These are phyloP conservation scores for Tolypocladium guangdongense DNA, from an alignment of 2,329 filamentous ascomycete species.

Conservation along the genomic window DNA sequence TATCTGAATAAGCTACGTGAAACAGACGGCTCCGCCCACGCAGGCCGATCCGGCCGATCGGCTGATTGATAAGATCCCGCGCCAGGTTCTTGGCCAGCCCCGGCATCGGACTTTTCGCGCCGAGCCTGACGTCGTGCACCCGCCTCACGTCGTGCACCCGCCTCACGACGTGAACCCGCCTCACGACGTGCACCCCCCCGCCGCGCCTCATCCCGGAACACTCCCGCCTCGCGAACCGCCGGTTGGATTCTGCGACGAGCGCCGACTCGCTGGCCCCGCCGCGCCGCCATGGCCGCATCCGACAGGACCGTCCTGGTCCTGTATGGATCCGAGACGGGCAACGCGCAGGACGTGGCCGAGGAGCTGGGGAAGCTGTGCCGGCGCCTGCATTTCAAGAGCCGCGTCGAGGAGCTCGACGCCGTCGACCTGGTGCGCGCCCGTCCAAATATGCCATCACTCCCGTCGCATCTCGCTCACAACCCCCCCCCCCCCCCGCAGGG, in stretches of 20 bases:
- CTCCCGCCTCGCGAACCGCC: not conserved
- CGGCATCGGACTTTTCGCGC: conserved; percentile 5
- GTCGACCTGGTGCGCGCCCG: conserved; percentile 56
- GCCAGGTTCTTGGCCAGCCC: not conserved
- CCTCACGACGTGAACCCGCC: too few relatives aligned
- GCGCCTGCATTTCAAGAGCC: conserved; percentile 66
- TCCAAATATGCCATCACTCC: not conserved
- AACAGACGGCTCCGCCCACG: not conserved
- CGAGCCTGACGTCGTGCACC: not conserved
- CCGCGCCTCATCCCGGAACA: too few relatives aligned
- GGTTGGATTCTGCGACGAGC: not conserved
- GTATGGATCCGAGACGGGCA: conserved; percentile 93
- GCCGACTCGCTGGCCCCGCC: not conserved
- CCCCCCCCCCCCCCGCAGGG: conserved; percentile 24
- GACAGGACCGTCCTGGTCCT: conserved; percentile 53
- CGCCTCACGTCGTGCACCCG: too few relatives aligned
- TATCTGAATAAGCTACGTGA: not conserved
- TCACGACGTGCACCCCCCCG: too few relatives aligned
- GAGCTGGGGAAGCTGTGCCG: conserved; percentile 67
- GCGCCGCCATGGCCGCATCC: conserved; percentile 12
- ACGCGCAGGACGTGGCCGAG: conserved; percentile 81
- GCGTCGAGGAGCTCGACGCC: conserved; percentile 66
- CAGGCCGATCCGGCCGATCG: not conserved
- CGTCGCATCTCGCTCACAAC: not conserved
- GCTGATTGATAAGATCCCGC: conserved; percentile 4